Percentiles rank a stretch among this genome's conserved stretches.
Evolutionary conservation across 495 filamentous ascomycete genomes (phyloP).

Genomic region (Xylaria bambusicola): DNA sequence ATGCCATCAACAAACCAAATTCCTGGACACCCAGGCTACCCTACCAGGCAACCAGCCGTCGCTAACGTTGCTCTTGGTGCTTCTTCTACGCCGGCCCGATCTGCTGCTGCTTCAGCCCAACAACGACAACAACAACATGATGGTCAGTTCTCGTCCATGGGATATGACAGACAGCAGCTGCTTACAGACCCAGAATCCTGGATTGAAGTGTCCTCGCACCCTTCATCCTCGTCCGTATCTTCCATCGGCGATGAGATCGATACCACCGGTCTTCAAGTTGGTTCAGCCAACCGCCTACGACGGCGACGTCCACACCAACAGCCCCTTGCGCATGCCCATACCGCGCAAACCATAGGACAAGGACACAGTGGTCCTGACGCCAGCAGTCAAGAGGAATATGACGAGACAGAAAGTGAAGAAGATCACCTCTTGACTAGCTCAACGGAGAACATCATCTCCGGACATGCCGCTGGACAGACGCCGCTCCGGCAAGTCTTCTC

Average conservation of each 20-base stretch:
- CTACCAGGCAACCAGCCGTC: neutral
- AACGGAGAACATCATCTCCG: slow-evolving; percentile 66
- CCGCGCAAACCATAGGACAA: slow-evolving; percentile 39
- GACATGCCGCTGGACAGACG: slow-evolving; percentile 20
- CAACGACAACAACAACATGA: slow-evolving; percentile 32
- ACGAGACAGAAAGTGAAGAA: slow-evolving; percentile 80
- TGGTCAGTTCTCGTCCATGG: slow-evolving; percentile 26
- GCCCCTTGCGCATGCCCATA: slow-evolving; percentile 33
- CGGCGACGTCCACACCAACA: slow-evolving; percentile 59
- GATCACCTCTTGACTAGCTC: slow-evolving; percentile 84
- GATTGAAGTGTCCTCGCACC: slow-evolving; percentile 92
- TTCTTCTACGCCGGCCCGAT: neutral
- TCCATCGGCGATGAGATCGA: slow-evolving; percentile 87
- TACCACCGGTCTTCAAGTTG: slow-evolving; percentile 78
- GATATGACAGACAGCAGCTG: slow-evolving; percentile 2
- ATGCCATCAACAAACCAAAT: slow-evolving; percentile 11
- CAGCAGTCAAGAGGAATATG: slow-evolving; percentile 61
- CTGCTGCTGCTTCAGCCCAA: slow-evolving; percentile 19
- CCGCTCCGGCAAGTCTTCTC: slow-evolving; percentile 26
- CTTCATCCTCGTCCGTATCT: slow-evolving; percentile 87
- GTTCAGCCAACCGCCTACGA: slow-evolving; percentile 51
- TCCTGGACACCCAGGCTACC: slow-evolving; percentile 7
- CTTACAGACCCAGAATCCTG: slow-evolving; percentile 74
- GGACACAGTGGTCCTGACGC: slow-evolving; percentile 48
- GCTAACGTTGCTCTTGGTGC: neutral